Evolutionary conservation across 148 eudicot species (phyloP).

Genomic region (Simmondsia chinensis): DNA sequence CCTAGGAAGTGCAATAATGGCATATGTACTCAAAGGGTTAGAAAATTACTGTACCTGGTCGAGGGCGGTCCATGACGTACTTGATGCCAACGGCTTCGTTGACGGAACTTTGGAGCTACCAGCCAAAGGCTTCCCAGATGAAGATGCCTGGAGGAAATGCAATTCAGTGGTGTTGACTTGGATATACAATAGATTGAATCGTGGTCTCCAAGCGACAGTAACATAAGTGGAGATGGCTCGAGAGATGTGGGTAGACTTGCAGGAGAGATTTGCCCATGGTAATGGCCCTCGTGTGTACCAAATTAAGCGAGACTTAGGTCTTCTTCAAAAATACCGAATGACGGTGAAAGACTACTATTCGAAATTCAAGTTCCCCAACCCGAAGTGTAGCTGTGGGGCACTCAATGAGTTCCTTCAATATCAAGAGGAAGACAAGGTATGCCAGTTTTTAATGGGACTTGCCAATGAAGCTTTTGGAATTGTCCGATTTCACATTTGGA

Average conservation of each 20-base stretch:
- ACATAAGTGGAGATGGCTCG: neutral
- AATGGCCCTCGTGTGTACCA: neutral
- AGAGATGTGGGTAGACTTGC: neutral
- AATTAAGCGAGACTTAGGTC: neutral
- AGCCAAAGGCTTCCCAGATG: too few relatives aligned
- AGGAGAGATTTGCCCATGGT: neutral
- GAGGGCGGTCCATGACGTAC: too few relatives aligned
- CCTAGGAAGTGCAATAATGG: too few relatives aligned
- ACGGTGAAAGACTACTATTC: neutral
- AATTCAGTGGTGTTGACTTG: too few relatives aligned
- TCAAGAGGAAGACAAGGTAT: neutral
- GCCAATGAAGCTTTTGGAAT: neutral
- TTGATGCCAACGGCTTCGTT: too few relatives aligned
- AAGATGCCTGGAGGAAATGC: too few relatives aligned
- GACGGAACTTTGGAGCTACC: too few relatives aligned
- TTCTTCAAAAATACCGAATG: neutral
- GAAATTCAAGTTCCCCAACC: neutral
- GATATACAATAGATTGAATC: too few relatives aligned
- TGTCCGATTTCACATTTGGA: neutral
- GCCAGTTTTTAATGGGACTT: slow-evolving; percentile 1
- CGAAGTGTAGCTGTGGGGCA: neutral
- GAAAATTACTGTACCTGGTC: too few relatives aligned
- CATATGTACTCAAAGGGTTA: too few relatives aligned
- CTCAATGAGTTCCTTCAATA: neutral
- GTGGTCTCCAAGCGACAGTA: neutral